Evolutionary conservation across 768 basidiomycete species (phyloP).

Genomic region (Boletus sp.): DNA sequence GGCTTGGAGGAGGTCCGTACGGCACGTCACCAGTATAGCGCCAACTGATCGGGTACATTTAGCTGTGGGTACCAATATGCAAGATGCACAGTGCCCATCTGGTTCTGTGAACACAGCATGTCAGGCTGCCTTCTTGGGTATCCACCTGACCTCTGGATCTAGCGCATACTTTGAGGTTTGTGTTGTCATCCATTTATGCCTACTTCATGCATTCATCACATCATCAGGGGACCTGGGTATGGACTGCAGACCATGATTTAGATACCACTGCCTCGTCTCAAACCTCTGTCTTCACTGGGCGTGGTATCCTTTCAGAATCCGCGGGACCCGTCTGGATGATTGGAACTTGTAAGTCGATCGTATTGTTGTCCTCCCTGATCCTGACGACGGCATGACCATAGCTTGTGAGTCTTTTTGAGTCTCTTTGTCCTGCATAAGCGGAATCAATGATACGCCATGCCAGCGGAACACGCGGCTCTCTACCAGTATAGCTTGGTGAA

Average conservation of each 20-base stretch:
- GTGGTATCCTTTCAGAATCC: slow-evolving; percentile 73
- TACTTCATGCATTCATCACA: slow-evolving; percentile 35
- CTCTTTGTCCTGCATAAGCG: not conserved
- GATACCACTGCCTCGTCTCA: slow-evolving; percentile 60
- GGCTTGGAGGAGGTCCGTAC: slow-evolving; percentile 27
- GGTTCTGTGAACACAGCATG: slow-evolving; percentile 46
- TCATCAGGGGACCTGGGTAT: slow-evolving; percentile 69
- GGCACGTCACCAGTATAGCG: too few relatives aligned
- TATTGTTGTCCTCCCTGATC: not conserved
- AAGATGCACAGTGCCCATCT: slow-evolving; percentile 41
- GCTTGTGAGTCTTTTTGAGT: slow-evolving; percentile 18
- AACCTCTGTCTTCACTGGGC: slow-evolving; percentile 57
- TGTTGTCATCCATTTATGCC: slow-evolving; percentile 14
- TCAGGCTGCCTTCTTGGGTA: slow-evolving; percentile 60
- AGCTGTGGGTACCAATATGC: slow-evolving; percentile 55
- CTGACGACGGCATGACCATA: slow-evolving; percentile 1
- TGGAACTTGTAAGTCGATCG: slow-evolving; percentile 53
- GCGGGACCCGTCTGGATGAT: slow-evolving; percentile 81
- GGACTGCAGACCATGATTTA: slow-evolving; percentile 68
- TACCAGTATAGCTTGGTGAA: slow-evolving; percentile 48
- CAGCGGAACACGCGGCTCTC: slow-evolving; percentile 47
- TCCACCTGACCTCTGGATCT: slow-evolving; percentile 56
- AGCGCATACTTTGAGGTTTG: slow-evolving; percentile 65
- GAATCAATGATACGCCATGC: not conserved
- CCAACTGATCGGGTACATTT: not conserved